phyloP scores from a whole-genome alignment of 2,329 filamentous ascomycete genomes.

The Septoria petroselini region DNA sequence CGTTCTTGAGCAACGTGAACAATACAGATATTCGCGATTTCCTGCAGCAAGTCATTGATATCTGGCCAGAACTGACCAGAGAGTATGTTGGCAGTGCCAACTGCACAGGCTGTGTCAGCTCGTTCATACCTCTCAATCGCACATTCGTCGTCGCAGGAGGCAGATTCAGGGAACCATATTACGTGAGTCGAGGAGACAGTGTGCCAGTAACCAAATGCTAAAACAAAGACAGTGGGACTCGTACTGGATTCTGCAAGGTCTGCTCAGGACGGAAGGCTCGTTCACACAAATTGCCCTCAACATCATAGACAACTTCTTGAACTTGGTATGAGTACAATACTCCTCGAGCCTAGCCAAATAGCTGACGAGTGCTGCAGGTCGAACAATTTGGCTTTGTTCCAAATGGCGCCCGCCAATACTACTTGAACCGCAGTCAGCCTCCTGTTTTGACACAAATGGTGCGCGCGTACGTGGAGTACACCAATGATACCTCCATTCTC shows the following conservation, averaged over 20 bases:
- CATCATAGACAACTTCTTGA: constrained; percentile 68
- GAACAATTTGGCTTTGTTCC: constrained; percentile 64
- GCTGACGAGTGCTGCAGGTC: constrained; percentile 37
- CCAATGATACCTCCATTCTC: constrained; percentile 60
- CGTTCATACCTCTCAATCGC: constrained; percentile 64
- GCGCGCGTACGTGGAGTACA: constrained; percentile 61
- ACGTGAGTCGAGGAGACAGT: constrained; percentile 64
- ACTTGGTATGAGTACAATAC: constrained; percentile 42
- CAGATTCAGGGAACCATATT: constrained; percentile 68
- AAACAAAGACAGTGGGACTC: constrained; percentile 9
- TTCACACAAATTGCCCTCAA: constrained; percentile 63
- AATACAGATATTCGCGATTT: constrained; percentile 61
- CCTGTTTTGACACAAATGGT: constrained; percentile 66
- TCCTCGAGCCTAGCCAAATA: not conserved
- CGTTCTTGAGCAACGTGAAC: constrained; percentile 57
- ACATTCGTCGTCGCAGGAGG: constrained; percentile 69
- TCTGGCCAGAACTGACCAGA: constrained; percentile 67
- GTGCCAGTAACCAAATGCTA: not conserved
- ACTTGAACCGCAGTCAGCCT: constrained; percentile 66
- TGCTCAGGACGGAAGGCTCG: constrained; percentile 61
- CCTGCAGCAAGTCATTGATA: constrained; percentile 61
- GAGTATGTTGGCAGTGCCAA: constrained; percentile 53
- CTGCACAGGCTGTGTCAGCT: constrained; percentile 60
- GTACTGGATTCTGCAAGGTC: constrained; percentile 54
- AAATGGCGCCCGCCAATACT: constrained; percentile 66